Evolutionary conservation across 768 basidiomycete species (phyloP).

Genomic region (Pulveroboletus sp.): DNA sequence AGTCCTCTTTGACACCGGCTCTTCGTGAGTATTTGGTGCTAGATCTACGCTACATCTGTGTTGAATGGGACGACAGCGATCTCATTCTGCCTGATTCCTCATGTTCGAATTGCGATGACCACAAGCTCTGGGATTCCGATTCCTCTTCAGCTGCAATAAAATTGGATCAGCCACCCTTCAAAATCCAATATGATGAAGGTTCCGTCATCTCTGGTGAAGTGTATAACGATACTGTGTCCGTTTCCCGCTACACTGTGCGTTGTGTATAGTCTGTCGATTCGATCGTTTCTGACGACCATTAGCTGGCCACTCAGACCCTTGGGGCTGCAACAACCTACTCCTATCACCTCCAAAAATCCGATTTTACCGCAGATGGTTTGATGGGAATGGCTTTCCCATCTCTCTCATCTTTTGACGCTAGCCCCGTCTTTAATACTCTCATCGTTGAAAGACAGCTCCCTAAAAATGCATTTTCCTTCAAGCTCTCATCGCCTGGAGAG

Average conservation of each 20-base stretch:
- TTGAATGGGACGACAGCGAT: constrained; percentile 25
- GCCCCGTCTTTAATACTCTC: constrained; percentile 41
- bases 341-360: not conserved
- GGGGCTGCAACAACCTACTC: constrained; percentile 14
- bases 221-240: constrained; percentile 10
- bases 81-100: constrained; percentile 25
- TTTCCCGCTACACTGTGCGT: constrained; percentile 13
- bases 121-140: constrained; percentile 31
- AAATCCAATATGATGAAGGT: not conserved
- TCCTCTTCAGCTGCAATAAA: constrained; percentile 9
- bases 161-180: not conserved
- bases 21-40: not conserved
- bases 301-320: constrained; percentile 14
- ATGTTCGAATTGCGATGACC: constrained; percentile 28
- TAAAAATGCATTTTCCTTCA: no score
- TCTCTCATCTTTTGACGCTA: constrained; percentile 33
- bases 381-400: constrained; percentile 43
- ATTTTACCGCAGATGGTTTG: constrained; percentile 25
- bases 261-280: not conserved
- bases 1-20: no score
- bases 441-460: constrained; percentile 34
- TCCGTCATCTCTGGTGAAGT: constrained; percentile 4
- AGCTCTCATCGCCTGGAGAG: no score
- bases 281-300: not conserved
- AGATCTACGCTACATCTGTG: not conserved